Evolutionary conservation across 2,329 filamentous ascomycete species (phyloP).

Genomic region (Drechslera avenae): DNA sequence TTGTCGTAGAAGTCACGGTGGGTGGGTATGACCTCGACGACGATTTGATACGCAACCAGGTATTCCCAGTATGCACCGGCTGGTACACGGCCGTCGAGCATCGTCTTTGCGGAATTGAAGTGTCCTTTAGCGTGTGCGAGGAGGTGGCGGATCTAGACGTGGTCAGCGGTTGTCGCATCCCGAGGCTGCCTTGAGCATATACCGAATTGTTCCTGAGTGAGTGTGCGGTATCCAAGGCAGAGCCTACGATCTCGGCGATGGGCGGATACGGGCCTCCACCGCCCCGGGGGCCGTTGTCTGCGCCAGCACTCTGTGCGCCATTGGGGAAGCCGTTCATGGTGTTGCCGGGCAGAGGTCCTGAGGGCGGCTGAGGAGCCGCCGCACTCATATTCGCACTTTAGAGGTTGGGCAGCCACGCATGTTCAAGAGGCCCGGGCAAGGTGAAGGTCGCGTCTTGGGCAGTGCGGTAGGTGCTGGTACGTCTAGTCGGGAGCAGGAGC

Average conservation of each 20-base stretch:
- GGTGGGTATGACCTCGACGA: constrained; percentile 74
- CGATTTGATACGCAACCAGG: constrained; percentile 78
- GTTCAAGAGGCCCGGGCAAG: constrained; percentile 15
- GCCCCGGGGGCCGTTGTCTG: constrained; percentile 12
- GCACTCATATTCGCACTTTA: constrained; percentile 48
- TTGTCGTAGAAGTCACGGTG: constrained; percentile 73
- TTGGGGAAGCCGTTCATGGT: constrained; percentile 42
- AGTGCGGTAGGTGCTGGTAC: neutral
- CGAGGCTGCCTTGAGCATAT: constrained; percentile 2
- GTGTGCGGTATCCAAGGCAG: constrained; percentile 46
- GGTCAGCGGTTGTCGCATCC: constrained; percentile 20
- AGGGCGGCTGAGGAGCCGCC: constrained; percentile 46
- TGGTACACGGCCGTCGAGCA: constrained; percentile 52
- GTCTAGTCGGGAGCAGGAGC: no score
- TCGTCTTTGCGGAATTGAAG: constrained; percentile 59
- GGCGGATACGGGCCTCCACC: constrained; percentile 41
- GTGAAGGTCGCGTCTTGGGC: constrained; percentile 2
- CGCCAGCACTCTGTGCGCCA: constrained; percentile 25
- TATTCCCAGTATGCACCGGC: constrained; percentile 84
- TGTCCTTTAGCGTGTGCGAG: constrained; percentile 50
- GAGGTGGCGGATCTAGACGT: constrained; percentile 47
- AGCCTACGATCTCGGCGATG: constrained; percentile 52
- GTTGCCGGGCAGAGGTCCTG: constrained; percentile 21
- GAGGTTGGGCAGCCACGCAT: constrained; percentile 30
- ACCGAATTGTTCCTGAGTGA: constrained; percentile 38